Evolutionary conservation across 768 basidiomycete genomes (phyloP).

Genomic region (Peribolospora kevripleyi): DNA sequence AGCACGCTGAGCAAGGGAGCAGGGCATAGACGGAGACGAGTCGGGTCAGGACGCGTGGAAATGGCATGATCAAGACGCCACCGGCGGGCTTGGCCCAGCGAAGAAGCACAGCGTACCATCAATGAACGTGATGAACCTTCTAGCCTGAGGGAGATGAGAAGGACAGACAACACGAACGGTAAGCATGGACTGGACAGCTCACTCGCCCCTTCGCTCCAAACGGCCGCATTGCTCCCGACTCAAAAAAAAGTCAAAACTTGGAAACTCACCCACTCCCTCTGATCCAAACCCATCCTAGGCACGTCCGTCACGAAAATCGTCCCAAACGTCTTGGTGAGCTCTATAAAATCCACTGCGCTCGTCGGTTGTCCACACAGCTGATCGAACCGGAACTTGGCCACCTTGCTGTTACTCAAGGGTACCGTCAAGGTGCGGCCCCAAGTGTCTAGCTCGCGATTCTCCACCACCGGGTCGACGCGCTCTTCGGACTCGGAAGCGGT

Average conservation of each 20-base stretch:
- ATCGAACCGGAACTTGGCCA: conserved; percentile 66
- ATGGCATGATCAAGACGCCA: too few species aligned
- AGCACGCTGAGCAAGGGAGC: too few species aligned
- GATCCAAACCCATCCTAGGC: conserved; percentile 60
- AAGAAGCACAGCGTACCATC: conserved; percentile 26
- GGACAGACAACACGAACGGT: neutral
- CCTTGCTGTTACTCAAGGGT: conserved; percentile 38
- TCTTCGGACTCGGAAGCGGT: conserved; percentile 26
- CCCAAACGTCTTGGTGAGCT: conserved; percentile 64
- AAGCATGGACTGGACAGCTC: neutral
- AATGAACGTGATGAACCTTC: conserved; percentile 91
- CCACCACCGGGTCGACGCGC: conserved; percentile 30
- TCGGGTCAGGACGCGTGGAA: too few species aligned
- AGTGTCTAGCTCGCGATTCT: conserved; percentile 42
- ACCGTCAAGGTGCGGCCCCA: conserved; percentile 72
- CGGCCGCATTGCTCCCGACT: too few species aligned
- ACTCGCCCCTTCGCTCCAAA: too few species aligned
- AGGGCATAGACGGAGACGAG: too few species aligned
- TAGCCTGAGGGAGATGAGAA: conserved; percentile 32
- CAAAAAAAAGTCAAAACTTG: neutral
- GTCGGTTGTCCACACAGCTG: conserved; percentile 71
- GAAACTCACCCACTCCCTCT: conserved; percentile 51
- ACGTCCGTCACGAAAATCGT: conserved; percentile 73
- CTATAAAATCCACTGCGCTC: conserved; percentile 86
- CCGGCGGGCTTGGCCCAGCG: too few species aligned